Percentiles rank a stretch among this genome's conserved stretches.
Conservation (phyloP, 2,329 filamentous ascomycete species). For the Ascochyta lentis region DNA sequence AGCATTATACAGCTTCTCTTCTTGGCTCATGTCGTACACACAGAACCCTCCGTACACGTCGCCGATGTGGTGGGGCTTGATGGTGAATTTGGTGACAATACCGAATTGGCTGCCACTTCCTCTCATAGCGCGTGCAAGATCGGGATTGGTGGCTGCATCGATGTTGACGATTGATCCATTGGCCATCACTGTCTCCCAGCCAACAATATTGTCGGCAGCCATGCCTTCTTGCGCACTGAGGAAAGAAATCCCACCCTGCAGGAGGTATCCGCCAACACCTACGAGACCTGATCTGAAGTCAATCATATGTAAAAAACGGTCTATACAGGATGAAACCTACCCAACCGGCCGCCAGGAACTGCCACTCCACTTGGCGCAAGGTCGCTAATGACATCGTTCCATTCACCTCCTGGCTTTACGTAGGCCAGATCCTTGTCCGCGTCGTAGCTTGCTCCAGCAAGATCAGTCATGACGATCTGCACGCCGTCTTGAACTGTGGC, state of each 20-base stretch:
- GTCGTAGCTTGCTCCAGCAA: slow-evolving; percentile 47
- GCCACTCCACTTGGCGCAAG: slow-evolving; percentile 46
- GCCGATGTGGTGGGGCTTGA: slow-evolving; percentile 32
- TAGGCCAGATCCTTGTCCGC: slow-evolving; percentile 43
- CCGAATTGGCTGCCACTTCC: slow-evolving; percentile 38
- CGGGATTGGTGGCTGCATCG: slow-evolving; percentile 32
- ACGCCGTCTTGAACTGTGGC: slow-evolving; percentile 48
- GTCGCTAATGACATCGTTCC: slow-evolving; percentile 49
- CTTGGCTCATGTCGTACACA: slow-evolving; percentile 39
- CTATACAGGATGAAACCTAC: slow-evolving; percentile 1
- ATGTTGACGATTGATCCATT: slow-evolving; percentile 39
- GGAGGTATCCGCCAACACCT: slow-evolving; percentile 29
- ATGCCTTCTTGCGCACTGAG: slow-evolving; percentile 34
- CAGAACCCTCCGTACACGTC: slow-evolving; percentile 51
- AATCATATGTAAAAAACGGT: background rate
- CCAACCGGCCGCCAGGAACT: slow-evolving; percentile 38
- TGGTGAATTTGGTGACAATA: slow-evolving; percentile 35
- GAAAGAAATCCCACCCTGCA: slow-evolving; percentile 33
- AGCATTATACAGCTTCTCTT: slow-evolving; percentile 40
- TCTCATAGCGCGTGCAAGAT: slow-evolving; percentile 45
- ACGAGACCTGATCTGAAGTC: slow-evolving; percentile 24
- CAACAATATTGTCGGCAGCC: slow-evolving; percentile 42
- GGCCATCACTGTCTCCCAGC: slow-evolving; percentile 43
- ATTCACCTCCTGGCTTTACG: slow-evolving; percentile 51
- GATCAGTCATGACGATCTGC: slow-evolving; percentile 46